phyloP scores from a whole-genome alignment of 768 basidiomycete genomes.

The Kwoniella botswanensis region DNA sequence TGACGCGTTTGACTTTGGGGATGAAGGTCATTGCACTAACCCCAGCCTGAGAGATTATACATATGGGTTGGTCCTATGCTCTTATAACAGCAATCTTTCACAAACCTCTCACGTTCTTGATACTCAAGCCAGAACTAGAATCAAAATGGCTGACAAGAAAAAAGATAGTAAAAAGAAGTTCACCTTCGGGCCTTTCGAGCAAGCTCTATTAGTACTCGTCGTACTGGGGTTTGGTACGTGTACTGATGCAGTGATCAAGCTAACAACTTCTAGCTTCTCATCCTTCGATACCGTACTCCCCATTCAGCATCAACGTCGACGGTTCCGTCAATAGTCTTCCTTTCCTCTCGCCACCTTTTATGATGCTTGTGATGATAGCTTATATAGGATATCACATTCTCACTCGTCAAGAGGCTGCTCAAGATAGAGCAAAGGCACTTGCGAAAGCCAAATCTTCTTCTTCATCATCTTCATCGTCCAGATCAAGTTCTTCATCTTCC shows the following conservation, averaged over 20 bases:
- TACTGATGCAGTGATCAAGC: neutral
- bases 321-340: conserved; percentile 38
- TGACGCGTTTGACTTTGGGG: neutral
- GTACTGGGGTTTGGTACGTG: conserved; percentile 50
- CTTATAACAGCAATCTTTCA: neutral
- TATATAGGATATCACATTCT: conserved; percentile 55
- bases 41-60: no score
- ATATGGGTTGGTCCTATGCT: no score
- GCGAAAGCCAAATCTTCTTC: conserved; percentile 31
- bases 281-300: conserved; percentile 25
- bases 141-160: conserved; percentile 20
- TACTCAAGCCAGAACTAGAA: neutral
- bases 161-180: conserved; percentile 37
- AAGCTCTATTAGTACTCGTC: conserved; percentile 47
- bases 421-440: conserved; percentile 37
- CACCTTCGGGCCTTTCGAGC: conserved; percentile 53
- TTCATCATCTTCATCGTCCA: conserved; percentile 29
- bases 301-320: conserved; percentile 17
- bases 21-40: no score
- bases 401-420: conserved; percentile 46
- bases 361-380: conserved; percentile 52
- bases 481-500: conserved; percentile 11
- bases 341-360: conserved; percentile 49
- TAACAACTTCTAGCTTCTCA: conserved; percentile 18
- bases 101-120: neutral